A percentile compares a stretch with the other conserved stretches of the same genome.
Evolutionary conservation across 1,284 basidiomycete species (phyloP).

Genomic region (Papiliotrema laurentii): DNA sequence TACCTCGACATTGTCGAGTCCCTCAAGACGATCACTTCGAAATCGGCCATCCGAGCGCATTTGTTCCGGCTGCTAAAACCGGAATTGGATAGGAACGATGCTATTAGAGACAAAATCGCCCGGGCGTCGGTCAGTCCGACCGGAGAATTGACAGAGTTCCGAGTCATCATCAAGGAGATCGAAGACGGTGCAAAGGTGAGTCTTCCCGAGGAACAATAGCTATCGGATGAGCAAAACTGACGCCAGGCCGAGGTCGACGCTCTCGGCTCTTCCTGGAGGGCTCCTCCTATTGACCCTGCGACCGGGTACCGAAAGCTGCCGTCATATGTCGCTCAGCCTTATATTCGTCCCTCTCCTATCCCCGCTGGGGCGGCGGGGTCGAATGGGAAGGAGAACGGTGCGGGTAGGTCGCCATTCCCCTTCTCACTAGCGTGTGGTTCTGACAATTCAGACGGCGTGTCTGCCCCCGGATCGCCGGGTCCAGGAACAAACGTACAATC

Average conservation of each 20-base stretch:
- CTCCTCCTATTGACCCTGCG: conserved; percentile 28
- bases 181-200: conserved; percentile 62
- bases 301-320: conserved; percentile 58
- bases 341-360: conserved; percentile 58
- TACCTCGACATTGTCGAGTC: conserved; percentile 76
- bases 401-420: too few species aligned
- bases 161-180: conserved; percentile 63
- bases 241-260: conserved; percentile 43
- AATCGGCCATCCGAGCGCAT: conserved; percentile 82
- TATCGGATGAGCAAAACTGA: neutral
- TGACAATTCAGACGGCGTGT: too few species aligned
- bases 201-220: conserved; percentile 6
- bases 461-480: neutral
- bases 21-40: conserved; percentile 67
- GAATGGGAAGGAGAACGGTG: conserved; percentile 13
- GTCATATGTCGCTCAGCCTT: conserved; percentile 81
- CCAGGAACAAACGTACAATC: neutral
- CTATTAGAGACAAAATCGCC: conserved; percentile 61
- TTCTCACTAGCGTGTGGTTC: too few species aligned
- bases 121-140: conserved; percentile 32
- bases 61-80: conserved; percentile 88
- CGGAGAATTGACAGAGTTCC: conserved; percentile 42
- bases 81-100: conserved; percentile 61
- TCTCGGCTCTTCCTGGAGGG: conserved; percentile 38
- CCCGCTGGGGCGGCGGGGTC: conserved; percentile 22